Evolutionary conservation across 2,329 filamentous ascomycete genomes (phyloP).

Genomic region (Dothistroma pini): DNA sequence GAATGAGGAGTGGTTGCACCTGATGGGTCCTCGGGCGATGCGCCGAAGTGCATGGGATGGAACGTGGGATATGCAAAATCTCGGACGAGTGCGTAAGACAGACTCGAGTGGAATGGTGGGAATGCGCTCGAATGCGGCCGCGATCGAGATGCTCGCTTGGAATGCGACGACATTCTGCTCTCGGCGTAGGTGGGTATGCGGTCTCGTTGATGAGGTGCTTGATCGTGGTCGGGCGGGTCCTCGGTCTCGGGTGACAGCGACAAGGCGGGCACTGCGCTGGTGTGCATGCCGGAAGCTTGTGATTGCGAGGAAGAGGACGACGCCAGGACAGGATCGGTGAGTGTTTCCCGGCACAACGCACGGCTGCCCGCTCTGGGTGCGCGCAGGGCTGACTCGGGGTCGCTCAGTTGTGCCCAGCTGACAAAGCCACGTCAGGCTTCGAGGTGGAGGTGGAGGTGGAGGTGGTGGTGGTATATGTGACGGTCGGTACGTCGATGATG

Average conservation of each 20-base stretch:
- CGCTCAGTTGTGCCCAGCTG: background rate
- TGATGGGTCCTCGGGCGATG: constrained; percentile 75
- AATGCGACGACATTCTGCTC: constrained; percentile 81
- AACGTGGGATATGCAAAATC: constrained; percentile 87
- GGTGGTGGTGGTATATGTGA: background rate
- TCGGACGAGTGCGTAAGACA: constrained; percentile 84
- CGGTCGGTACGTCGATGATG: too few species aligned
- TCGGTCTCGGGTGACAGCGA: background rate
- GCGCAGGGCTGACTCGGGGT: background rate
- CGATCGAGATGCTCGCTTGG: constrained; percentile 60
- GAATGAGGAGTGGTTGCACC: constrained; percentile 81
- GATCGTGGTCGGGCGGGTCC: background rate
- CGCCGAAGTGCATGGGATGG: constrained; percentile 90
- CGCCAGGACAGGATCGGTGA: background rate
- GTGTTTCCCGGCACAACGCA: background rate
- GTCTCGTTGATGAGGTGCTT: background rate
- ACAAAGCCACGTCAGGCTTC: background rate
- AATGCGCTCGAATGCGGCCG: constrained; percentile 78
- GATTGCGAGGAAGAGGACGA: background rate
- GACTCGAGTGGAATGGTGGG: constrained; percentile 77
- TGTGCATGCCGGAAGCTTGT: background rate
- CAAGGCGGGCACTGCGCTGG: background rate
- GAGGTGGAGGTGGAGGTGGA: background rate
- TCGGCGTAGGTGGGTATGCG: constrained; percentile 49
- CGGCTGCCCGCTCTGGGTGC: background rate